Conservation (phyloP, 352 stramenopile species). For the Pythium aristosporum region DNA sequence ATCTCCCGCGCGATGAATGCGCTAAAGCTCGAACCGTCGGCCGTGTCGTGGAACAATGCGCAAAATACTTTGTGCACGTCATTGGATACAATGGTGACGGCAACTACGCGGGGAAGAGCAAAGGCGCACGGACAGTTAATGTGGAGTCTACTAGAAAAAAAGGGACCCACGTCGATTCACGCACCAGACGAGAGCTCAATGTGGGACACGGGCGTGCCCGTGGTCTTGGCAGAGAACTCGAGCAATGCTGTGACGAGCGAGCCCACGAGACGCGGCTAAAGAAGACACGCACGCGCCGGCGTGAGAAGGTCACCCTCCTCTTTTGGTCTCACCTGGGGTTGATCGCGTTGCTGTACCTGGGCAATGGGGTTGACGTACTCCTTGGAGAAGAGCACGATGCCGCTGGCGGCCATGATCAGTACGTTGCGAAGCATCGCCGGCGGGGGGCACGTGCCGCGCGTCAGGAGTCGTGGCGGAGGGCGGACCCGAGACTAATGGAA, state of each 20-base stretch:
- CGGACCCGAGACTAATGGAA: not conserved
- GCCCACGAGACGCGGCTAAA: constrained; percentile 82
- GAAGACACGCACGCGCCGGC: not conserved
- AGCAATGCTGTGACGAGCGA: constrained; percentile 91
- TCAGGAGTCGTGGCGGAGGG: not conserved
- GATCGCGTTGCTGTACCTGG: constrained; percentile 42
- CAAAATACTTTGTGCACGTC: constrained; percentile 90
- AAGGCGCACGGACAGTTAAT: not conserved
- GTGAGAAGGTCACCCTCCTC: not conserved
- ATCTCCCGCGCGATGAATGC: constrained; percentile 89
- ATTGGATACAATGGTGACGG: constrained; percentile 88
- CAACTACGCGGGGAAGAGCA: constrained; percentile 43
- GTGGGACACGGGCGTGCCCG: constrained; percentile 87
- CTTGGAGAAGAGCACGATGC: constrained; percentile 92
- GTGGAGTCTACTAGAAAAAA: not conserved
- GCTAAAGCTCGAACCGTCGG: constrained; percentile 75
- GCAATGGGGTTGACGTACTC: constrained; percentile 88
- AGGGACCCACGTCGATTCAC: constrained; percentile 10
- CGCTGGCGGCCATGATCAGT: constrained; percentile 90
- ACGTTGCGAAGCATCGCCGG: constrained; percentile 86
- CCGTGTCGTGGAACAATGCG: constrained; percentile 89
- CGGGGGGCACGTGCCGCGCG: not conserved
- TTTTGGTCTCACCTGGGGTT: not conserved
- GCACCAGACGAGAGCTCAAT: constrained; percentile 85
- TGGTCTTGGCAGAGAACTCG: constrained; percentile 90